Conservation (phyloP, 208 protist species). For the Crithidia acanthocephali region DNA sequence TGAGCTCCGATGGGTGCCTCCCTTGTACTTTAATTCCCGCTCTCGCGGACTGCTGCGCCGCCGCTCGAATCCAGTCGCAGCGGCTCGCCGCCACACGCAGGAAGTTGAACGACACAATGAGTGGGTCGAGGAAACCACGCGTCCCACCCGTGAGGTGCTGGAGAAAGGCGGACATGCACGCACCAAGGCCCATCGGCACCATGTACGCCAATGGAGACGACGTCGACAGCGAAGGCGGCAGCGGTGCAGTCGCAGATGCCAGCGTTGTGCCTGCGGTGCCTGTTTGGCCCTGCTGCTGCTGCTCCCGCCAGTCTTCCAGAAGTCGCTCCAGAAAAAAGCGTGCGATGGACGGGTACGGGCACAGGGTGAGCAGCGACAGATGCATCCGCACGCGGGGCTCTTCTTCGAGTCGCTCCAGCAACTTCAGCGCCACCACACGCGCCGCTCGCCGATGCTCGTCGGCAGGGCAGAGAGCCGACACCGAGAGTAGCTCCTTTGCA, state of each 20-base stretch:
- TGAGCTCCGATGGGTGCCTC: not conserved
- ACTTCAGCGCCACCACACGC: constrained; percentile 34
- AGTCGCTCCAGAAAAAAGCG: constrained; percentile 59
- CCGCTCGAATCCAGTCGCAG: not conserved
- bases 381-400: constrained; percentile 53
- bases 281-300: not conserved
- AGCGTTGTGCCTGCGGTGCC: not conserved
- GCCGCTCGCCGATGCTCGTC: constrained; percentile 41
- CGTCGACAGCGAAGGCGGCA: not conserved
- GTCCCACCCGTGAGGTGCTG: constrained; percentile 40
- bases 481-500: constrained; percentile 51
- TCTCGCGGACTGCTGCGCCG: not conserved
- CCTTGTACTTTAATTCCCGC: too few species aligned
- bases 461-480: constrained; percentile 54
- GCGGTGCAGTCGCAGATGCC: too few species aligned
- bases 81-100: constrained; percentile 41
- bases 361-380: constrained; percentile 61
- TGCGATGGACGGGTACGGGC: constrained; percentile 73
- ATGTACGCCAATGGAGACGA: constrained; percentile 12
- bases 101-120: constrained; percentile 73
- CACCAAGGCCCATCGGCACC: constrained; percentile 41
- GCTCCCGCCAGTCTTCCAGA: constrained; percentile 46
- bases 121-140: constrained; percentile 68
- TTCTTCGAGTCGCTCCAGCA: constrained; percentile 50
- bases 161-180: constrained; percentile 46